phyloP scores from a whole-genome alignment of 129 eudicot genomes.

The Tagetes patula region DNA sequence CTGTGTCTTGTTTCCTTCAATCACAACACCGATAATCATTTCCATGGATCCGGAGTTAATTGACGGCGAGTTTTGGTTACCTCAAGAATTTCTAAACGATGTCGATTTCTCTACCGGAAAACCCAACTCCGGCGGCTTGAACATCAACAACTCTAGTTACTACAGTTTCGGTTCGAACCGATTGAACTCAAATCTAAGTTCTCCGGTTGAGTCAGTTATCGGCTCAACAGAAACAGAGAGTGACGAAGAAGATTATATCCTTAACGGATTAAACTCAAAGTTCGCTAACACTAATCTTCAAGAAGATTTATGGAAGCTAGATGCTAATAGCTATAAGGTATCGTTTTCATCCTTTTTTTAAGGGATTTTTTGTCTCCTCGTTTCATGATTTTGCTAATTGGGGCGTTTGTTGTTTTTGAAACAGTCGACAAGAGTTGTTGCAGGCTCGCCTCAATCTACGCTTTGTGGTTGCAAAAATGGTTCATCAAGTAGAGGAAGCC shows the following conservation, averaged over 20 bases:
- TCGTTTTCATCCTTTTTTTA: neutral
- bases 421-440: constrained; percentile 40
- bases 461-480: constrained; percentile 50
- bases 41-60: constrained; percentile 61
- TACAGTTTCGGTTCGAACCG: constrained; percentile 33
- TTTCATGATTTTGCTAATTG: neutral
- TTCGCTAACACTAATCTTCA: constrained; percentile 33
- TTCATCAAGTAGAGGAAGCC: constrained; percentile 77
- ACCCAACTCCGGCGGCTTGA: constrained; percentile 8
- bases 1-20: neutral
- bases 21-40: neutral
- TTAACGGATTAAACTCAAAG: constrained; percentile 43
- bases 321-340: constrained; percentile 42
- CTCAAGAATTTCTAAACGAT: constrained; percentile 73
- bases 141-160: neutral
- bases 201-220: constrained; percentile 62
- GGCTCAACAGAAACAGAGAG: constrained; percentile 76
- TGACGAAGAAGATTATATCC: constrained; percentile 63
- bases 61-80: constrained; percentile 88
- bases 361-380: neutral
- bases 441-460: constrained; percentile 85
- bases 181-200: constrained; percentile 56
- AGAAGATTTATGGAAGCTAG: constrained; percentile 37
- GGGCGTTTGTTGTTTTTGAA: neutral
- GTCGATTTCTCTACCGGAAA: constrained; percentile 42